Conservation (phyloP, 768 basidiomycete genomes). For the Leccinum rimulosum region DNA sequence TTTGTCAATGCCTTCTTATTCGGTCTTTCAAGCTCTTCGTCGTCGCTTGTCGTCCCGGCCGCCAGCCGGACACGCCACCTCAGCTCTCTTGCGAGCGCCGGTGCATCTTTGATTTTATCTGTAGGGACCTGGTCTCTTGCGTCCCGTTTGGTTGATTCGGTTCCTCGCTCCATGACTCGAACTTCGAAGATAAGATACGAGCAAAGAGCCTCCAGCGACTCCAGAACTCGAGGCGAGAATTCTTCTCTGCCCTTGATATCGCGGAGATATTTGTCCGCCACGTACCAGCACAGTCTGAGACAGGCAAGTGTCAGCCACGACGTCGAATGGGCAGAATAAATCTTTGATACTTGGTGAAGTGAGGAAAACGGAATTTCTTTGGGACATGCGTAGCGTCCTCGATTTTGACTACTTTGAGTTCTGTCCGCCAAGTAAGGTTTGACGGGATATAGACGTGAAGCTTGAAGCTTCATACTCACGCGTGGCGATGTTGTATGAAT, state of each 20-base stretch:
- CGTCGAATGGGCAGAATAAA: constrained; percentile 20
- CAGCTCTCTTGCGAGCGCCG: constrained; percentile 79
- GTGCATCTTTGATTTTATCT: constrained; percentile 80
- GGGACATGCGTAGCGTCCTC: constrained; percentile 92
- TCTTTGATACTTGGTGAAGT: constrained; percentile 62
- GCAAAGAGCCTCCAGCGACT: constrained; percentile 68
- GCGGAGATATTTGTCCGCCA: constrained; percentile 75
- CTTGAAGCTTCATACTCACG: constrained; percentile 49
- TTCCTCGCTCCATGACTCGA: constrained; percentile 65
- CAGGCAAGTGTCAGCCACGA: constrained; percentile 3
- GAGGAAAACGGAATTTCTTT: constrained; percentile 85
- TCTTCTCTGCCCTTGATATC: constrained; percentile 62
- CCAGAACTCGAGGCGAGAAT: constrained; percentile 58
- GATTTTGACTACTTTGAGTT: constrained; percentile 85
- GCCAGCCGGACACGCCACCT: constrained; percentile 76
- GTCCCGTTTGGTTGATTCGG: constrained; percentile 71
- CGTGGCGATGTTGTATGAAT: constrained; percentile 84
- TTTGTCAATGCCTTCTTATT: constrained; percentile 26
- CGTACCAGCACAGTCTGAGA: constrained; percentile 84
- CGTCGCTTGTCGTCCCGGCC: constrained; percentile 63
- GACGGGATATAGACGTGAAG: background rate
- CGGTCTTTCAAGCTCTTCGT: constrained; percentile 45
- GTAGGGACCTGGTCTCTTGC: constrained; percentile 77
- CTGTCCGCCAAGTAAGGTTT: constrained; percentile 39
- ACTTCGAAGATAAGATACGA: constrained; percentile 79